Conservation (phyloP, 1,284 basidiomycete genomes). For the Polyporus tsugae region DNA sequence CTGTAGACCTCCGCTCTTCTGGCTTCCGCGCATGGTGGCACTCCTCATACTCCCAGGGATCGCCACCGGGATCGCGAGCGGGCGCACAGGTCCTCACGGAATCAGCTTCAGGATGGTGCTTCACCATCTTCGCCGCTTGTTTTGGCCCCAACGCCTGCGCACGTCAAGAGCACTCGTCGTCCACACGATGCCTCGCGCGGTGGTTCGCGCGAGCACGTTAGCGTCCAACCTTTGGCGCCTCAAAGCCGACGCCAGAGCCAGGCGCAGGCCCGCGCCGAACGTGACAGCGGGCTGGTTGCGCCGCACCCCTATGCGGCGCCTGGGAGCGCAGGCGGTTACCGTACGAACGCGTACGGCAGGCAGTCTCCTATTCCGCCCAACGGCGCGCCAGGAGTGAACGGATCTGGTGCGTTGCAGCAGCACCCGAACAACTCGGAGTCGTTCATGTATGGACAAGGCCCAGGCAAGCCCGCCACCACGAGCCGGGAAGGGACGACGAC, state of each 20-base stretch:
- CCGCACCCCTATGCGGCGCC: conserved; percentile 76
- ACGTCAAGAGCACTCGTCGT: conserved; percentile 64
- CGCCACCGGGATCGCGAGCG: conserved; percentile 55
- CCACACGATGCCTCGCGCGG: conserved; percentile 53
- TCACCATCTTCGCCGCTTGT: conserved; percentile 65
- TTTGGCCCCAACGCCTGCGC: conserved; percentile 67
- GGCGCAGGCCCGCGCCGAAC: conserved; percentile 48
- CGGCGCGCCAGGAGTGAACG: conserved; percentile 40
- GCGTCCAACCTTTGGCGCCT: conserved; percentile 69
- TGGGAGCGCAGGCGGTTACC: conserved; percentile 62
- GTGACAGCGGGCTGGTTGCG: conserved; percentile 58
- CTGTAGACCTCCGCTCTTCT: conserved; percentile 55
- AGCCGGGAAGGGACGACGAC: conserved; percentile 39
- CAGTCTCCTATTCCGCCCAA: conserved; percentile 59
- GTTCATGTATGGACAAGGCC: conserved; percentile 65
- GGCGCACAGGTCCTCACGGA: conserved; percentile 63
- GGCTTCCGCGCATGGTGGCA: conserved; percentile 60
- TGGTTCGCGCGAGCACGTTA: conserved; percentile 55
- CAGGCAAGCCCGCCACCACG: conserved; percentile 52
- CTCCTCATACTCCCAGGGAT: conserved; percentile 61
- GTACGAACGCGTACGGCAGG: conserved; percentile 60
- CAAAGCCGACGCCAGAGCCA: conserved; percentile 71
- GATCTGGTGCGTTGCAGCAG: conserved; percentile 31
- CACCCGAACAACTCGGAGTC: conserved; percentile 58
- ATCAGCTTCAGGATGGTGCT: conserved; percentile 57